Percentiles rank a stretch among this genome's conserved stretches.
Conservation (phyloP, 768 basidiomycete species). For the Russula earlei region DNA sequence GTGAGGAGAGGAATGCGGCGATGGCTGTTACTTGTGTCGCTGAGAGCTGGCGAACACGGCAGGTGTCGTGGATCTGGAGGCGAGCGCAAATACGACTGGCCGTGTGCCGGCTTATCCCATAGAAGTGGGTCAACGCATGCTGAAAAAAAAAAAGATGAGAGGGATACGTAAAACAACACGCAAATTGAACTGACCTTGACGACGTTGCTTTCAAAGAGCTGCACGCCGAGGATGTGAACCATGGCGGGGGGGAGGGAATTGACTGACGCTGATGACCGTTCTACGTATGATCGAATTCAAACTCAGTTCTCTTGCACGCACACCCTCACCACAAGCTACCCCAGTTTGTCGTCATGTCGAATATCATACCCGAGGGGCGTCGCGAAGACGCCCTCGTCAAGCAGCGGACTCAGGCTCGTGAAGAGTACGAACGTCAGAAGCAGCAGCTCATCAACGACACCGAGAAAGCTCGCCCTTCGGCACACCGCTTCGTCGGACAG, state of each 20-base stretch:
- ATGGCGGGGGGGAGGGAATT: slow-evolving; percentile 38
- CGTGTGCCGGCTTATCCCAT: slow-evolving; percentile 72
- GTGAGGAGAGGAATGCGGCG: slow-evolving; percentile 91
- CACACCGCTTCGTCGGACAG: slow-evolving; percentile 86
- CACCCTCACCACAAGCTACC: slow-evolving; percentile 2
- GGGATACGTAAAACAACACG: not conserved
- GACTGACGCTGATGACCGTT: too few relatives aligned
- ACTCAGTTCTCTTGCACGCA: slow-evolving; percentile 11
- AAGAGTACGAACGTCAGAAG: slow-evolving; percentile 77
- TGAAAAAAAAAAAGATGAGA: slow-evolving; percentile 27
- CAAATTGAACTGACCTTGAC: slow-evolving; percentile 49
- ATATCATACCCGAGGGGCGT: slow-evolving; percentile 72
- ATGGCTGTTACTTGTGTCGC: slow-evolving; percentile 83
- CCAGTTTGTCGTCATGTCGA: slow-evolving; percentile 44
- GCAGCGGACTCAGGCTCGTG: slow-evolving; percentile 68
- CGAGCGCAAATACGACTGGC: slow-evolving; percentile 82
- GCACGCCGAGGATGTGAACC: slow-evolving; percentile 84
- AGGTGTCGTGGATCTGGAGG: slow-evolving; percentile 81
- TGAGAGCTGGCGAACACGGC: slow-evolving; percentile 72
- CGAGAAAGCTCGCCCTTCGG: slow-evolving; percentile 82
- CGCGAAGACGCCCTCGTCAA: slow-evolving; percentile 80
- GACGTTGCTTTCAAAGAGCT: slow-evolving; percentile 65
- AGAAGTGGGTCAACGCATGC: slow-evolving; percentile 87
- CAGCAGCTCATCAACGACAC: slow-evolving; percentile 79
- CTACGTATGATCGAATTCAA: slow-evolving; percentile 10